Base-by-base conservation (phyloP, 2,329 filamentous ascomycete genomes). In the Fusarium ramigenum region DNA sequence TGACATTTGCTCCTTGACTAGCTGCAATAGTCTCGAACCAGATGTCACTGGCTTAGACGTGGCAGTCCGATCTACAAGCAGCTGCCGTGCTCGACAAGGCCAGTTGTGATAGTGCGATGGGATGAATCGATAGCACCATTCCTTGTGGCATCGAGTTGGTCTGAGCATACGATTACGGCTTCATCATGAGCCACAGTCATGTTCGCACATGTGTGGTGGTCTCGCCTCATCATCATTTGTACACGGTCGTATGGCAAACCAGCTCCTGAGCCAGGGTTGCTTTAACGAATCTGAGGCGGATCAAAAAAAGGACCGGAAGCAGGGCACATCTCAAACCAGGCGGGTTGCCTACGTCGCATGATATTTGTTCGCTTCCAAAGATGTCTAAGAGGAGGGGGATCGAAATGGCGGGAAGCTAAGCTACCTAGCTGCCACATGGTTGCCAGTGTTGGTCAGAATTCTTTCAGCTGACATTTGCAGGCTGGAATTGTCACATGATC, bases 401-500 rank as follows among this genome's bases (percentile, higher is more conserved):
- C 9, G 40, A 36, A 25, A 47, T n/a, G n/a, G 28, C 18, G 21
- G 42, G 39, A 61, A 67, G 44, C 50, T 37, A 54, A 43, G 25
- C 46, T 66, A 36, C 36, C 36, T 36, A 63, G 47, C 50, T 70
- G 50, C 67, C 66, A 73, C 63, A 70, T 71, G 66, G 66, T 61
- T 63, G 62, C 53, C 56, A 68, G 65, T 64, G 57, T 63, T 56
- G 54, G 54, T 39, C 69, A 53, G 60, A 53, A 54, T 50, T 37
- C 53, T 18, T 59, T 44, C 58, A 43, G 47, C 59, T 69, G 44
- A 60, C 37, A 28, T 58, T 46, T 42, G 50, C 37, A 44, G 47
- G 21, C 37, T 49, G 49, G 23, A 43, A 37, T 23, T 37, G 66
- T 77, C 76, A 75, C 75, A 78, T 76, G 75, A 77, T 52, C 54